Evolutionary conservation across 2,329 filamentous ascomycete species (phyloP).

Genomic region (Exophiala dermatitidis): DNA sequence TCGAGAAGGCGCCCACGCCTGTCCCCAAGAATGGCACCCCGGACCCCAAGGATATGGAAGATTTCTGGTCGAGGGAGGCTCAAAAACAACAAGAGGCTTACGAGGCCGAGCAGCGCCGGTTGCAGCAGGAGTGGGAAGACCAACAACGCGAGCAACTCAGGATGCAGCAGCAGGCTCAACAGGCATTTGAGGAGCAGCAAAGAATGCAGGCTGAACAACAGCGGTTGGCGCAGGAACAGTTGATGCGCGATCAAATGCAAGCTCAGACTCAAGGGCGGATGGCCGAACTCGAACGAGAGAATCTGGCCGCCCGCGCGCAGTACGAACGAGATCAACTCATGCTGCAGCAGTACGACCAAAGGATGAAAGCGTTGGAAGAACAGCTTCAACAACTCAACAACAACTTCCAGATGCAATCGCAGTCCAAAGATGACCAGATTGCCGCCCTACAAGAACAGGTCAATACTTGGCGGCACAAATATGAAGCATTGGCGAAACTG

Average conservation of each 20-base stretch:
- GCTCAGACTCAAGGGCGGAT: conserved; percentile 94
- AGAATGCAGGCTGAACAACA: conserved; percentile 81
- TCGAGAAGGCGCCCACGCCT: conserved; percentile 64
- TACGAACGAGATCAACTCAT: conserved; percentile 97
- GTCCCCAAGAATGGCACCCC: conserved; percentile 56
- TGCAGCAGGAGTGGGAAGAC: conserved; percentile 80
- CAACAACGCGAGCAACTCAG: conserved; percentile 75
- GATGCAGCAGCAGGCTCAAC: conserved; percentile 74
- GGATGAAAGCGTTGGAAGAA: conserved; percentile 84
- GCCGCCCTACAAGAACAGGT: conserved; percentile 89
- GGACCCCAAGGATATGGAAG: conserved; percentile 89
- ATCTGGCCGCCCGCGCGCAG: conserved; percentile 85
- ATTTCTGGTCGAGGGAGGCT: conserved; percentile 95
- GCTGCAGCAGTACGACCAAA: conserved; percentile 91
- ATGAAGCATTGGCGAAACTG: conserved; percentile 90
- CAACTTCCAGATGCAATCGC: conserved; percentile 76
- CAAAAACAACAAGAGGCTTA: conserved; percentile 89
- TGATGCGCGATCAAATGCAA: conserved; percentile 79
- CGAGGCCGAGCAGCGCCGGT: conserved; percentile 81
- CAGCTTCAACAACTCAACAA: conserved; percentile 75
- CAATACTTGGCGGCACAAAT: conserved; percentile 95
- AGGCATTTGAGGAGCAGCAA: conserved; percentile 96
- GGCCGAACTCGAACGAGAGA: conserved; percentile 90
- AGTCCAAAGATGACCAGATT: conserved; percentile 92
- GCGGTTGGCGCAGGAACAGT: conserved; percentile 78